Conservation (phyloP, 306 rosid genomes). For the Glycine tomentella region DNA sequence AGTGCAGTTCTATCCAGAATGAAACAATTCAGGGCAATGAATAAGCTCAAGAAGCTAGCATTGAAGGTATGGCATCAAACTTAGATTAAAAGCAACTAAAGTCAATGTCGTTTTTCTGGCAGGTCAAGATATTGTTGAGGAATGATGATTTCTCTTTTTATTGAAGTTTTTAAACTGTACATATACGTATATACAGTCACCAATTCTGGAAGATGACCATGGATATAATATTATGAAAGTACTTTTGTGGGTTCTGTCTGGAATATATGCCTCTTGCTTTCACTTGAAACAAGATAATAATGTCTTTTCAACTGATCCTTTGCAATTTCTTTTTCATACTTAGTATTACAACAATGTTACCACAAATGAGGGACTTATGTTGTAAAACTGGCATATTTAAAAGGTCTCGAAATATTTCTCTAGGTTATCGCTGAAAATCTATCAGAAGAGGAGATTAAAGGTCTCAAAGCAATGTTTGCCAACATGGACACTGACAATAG, state of each 20-base stretch:
- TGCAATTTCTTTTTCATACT: background rate
- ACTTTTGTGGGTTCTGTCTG: constrained; percentile 31
- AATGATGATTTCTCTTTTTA: constrained; percentile 31
- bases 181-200: background rate
- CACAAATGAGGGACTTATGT: background rate
- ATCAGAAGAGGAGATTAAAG: constrained; percentile 95
- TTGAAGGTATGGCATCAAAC: constrained; percentile 69
- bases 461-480: constrained; percentile 89
- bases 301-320: constrained; percentile 11
- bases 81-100: constrained; percentile 25
- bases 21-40: constrained; percentile 99
- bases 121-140: constrained; percentile 37
- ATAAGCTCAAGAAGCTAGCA: constrained; percentile 91
- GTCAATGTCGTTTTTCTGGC: background rate
- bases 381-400: background rate
- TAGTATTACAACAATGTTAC: background rate
- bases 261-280: constrained; percentile 32
- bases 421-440: constrained; percentile 93
- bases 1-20: constrained; percentile 92
- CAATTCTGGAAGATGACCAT: constrained; percentile 16
- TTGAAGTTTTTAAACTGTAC: constrained; percentile 14
- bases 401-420: constrained; percentile 25
- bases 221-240: constrained; percentile 23
- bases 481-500: constrained; percentile 94
- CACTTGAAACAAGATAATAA: constrained; percentile 13